A percentile compares a stretch with the other conserved stretches of the same genome.
phyloP scores from a whole-genome alignment of 495 filamentous ascomycete species.

The Daldinia concentrica region DNA sequence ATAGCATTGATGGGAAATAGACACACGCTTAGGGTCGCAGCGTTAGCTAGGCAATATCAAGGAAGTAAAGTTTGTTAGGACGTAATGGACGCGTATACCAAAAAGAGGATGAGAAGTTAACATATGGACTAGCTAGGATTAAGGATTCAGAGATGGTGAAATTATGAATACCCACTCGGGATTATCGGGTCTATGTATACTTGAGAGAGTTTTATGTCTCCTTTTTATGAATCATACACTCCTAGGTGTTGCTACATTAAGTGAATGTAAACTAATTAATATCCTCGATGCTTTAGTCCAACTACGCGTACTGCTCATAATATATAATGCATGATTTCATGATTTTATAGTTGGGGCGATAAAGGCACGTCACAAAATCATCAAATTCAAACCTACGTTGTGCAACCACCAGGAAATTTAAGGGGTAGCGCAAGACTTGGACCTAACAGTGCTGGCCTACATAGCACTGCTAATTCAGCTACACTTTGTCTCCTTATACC shows the following conservation, averaged over 20 bases:
- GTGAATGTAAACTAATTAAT: neutral
- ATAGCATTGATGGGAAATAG: neutral
- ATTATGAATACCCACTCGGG: too few relatives aligned
- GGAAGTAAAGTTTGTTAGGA: neutral
- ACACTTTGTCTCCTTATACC: too few relatives aligned
- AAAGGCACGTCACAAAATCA: neutral
- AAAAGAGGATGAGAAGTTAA: neutral
- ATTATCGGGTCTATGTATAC: too few relatives aligned
- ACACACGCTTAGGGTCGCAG: neutral
- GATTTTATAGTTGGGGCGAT: neutral
- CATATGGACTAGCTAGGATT: too few relatives aligned
- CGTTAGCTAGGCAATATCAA: neutral
- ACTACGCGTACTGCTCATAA: neutral
- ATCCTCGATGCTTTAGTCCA: neutral
- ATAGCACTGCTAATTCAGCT: too few relatives aligned
- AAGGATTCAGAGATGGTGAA: too few relatives aligned
- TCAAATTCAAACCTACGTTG: neutral
- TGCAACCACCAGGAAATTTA: neutral
- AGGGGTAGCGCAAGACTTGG: neutral
- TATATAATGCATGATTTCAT: neutral
- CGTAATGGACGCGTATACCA: neutral
- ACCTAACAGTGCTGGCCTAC: too few relatives aligned
- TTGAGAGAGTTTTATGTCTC: neutral
- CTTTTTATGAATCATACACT: neutral
- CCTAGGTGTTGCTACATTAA: neutral